Base-by-base conservation (phyloP, 2,329 filamentous ascomycete species). In the Penicillium decumbens region DNA sequence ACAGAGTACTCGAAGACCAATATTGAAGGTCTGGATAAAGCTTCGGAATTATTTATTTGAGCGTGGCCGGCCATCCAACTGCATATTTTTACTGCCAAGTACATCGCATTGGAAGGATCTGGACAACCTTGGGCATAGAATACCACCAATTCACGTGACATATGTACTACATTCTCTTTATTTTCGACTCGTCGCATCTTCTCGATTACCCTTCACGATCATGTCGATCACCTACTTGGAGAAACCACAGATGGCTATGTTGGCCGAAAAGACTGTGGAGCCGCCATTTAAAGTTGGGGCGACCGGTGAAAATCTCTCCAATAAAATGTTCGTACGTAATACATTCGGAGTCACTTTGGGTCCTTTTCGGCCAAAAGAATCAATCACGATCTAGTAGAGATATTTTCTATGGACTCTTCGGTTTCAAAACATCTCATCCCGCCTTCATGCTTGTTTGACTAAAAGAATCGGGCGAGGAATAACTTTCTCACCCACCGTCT, bases 31-130 rank as follows among this genome's bases (percentile, higher is more conserved):
- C 24, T 39, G 15, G 33, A 39, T 27, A 20, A 39, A 18, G 8
- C 25, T 27, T 27, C 13, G 6, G 24, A 23, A 3, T 9, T 24
- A 13, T 44, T 12, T 29, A 3, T 38, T 30, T 27, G 3, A 27
- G 25, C 5, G 25, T 23, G 9, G 56, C 52, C 74, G 46, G 71
- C 77, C 41, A 77, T 77, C 54, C 62, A 78, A 71, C 61, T 67
- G 68, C 47, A 65, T 78, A 65, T 78, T 32, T 62, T 70, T 46
- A 75, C 78, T n/a, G 32, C 32, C 1, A 33, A 33, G 32, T 15
- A n/a, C 32, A 35, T 35, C 15, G 8, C 32, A 65, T 75, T 79
- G 6, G 23, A 44, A 37, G n/a, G 9, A 43, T 30, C 18, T 39
- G n/a, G 4, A 4, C 4, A 35, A 35, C 7, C 3, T 18, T 18